phyloP scores from a whole-genome alignment of 768 basidiomycete genomes.

The Kwoniella shandongensis region DNA sequence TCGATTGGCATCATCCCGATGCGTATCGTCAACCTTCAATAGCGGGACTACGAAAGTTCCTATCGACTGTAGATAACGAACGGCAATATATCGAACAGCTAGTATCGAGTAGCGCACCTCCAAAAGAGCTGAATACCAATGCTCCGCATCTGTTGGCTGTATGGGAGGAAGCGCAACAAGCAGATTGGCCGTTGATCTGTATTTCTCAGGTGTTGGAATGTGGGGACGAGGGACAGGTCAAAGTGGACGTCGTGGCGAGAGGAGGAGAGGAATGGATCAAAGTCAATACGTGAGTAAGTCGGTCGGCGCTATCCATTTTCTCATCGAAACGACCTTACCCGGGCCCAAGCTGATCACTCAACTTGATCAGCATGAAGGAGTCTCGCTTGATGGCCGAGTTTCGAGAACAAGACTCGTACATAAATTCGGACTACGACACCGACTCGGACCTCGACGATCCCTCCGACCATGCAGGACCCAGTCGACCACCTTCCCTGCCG shows the following conservation, averaged over 20 bases:
- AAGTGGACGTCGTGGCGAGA: slow-evolving; percentile 78
- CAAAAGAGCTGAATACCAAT: slow-evolving; percentile 60
- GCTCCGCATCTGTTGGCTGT: slow-evolving; percentile 77
- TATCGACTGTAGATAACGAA: slow-evolving; percentile 27
- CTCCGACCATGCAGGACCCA: not conserved
- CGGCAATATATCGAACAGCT: slow-evolving; percentile 34
- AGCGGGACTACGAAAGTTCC: slow-evolving; percentile 41
- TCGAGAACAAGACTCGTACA: slow-evolving; percentile 77
- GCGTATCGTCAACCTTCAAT: slow-evolving; percentile 40
- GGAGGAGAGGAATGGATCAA: slow-evolving; percentile 76
- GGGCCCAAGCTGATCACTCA: not conserved
- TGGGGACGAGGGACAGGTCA: slow-evolving; percentile 53
- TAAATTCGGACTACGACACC: slow-evolving; percentile 63
- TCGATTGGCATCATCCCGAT: slow-evolving; percentile 42
- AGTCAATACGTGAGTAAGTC: slow-evolving; percentile 73
- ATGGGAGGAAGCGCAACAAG: slow-evolving; percentile 72
- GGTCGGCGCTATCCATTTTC: not conserved
- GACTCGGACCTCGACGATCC: slow-evolving; percentile 21
- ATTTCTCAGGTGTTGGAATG: slow-evolving; percentile 54
- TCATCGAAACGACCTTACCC: no score
- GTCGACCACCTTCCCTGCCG: slow-evolving; percentile 10
- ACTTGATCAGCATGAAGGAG: slow-evolving; percentile 66
- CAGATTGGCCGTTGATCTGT: slow-evolving; percentile 61
- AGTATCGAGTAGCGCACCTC: slow-evolving; percentile 13
- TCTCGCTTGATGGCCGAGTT: slow-evolving; percentile 75